Percentiles rank a stretch among this genome's conserved stretches.
Conservation (phyloP, 2,329 filamentous ascomycete species). For the Raffaelea deltoideospora region DNA sequence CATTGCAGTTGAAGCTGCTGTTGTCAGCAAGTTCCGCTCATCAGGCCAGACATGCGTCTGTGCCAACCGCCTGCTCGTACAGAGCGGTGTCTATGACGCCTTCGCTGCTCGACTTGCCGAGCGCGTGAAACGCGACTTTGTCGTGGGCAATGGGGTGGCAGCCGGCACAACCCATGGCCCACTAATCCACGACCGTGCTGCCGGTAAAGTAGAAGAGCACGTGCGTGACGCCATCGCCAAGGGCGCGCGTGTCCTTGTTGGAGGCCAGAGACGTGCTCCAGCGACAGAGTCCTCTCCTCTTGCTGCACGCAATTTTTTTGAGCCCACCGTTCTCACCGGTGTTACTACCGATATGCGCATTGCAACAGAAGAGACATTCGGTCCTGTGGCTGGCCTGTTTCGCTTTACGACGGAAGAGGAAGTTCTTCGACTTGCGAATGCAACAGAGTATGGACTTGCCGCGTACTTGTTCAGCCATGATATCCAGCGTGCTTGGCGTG, state of each 20-base stretch:
- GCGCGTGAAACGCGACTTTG: constrained; percentile 60
- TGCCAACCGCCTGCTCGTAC: constrained; percentile 71
- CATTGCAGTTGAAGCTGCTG: constrained; percentile 63
- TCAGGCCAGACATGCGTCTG: constrained; percentile 94
- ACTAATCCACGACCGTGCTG: constrained; percentile 70
- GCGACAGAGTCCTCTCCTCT: constrained; percentile 55
- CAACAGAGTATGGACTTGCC: constrained; percentile 71
- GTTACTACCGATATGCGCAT: constrained; percentile 80
- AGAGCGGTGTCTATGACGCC: constrained; percentile 60
- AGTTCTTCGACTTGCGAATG: constrained; percentile 71
- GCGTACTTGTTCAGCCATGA: constrained; percentile 80
- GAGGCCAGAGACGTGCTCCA: too few species aligned
- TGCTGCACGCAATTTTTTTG: constrained; percentile 73
- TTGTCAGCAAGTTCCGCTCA: constrained; percentile 81
- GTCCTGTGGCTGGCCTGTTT: constrained; percentile 82
- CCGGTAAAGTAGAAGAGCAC: constrained; percentile 65
- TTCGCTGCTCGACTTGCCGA: constrained; percentile 56
- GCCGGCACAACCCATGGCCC: constrained; percentile 63
- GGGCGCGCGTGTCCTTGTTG: constrained; percentile 59
- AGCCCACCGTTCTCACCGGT: constrained; percentile 75
- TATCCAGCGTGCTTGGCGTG: constrained; percentile 40
- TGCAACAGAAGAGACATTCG: constrained; percentile 83
- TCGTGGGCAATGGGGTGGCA: constrained; percentile 60
- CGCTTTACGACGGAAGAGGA: constrained; percentile 79
- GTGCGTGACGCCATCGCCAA: constrained; percentile 66